Base-by-base conservation (phyloP, 805 yeast species). In the Zygotorulaspora florentina region DNA sequence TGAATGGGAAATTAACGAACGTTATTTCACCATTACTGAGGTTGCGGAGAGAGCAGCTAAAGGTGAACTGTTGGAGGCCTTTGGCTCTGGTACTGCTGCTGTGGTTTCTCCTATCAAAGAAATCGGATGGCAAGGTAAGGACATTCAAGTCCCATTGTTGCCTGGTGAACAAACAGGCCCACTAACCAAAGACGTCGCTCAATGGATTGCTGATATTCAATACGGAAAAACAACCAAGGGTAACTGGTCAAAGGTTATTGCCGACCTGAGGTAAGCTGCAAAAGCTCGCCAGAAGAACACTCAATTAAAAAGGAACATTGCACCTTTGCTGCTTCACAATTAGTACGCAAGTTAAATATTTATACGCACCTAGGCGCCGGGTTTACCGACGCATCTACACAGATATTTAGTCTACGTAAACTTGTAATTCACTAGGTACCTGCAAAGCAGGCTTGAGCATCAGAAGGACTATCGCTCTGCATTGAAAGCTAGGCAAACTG, bases 51-150 rank as follows among this genome's bases (percentile, higher is more conserved):
- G 80, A 57, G 85, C 96, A 39, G 73, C 69, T 41, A 79, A 82
- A 66, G 96, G 96, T 50, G 84, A 86, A 64, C 76, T 91, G 58
- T 78, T 90, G 8, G 99, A 93, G 75, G 95, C 96, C 16, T 91
- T 91, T 61, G 98, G 98, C 57, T 74, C 96, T 16, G 99, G 99
- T 61, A 91, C 99, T 46, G 98, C 99, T 50, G 98, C 97, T 36
- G 81, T 91, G 62, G 98, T 93, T 38, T 81, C 96, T 30, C 98
- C 98, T 57, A 88, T 91, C 63, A 81, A 85, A 68, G 85, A 77
- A 59, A 87, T 91, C 62, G 90, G 89, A 47, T 91, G 81, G 81
- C 73, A 77, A 48, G 95, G 83, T 42, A 66, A 81, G 61, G 77
- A 76, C 50, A 87, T 91, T 56, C 53, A 70, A 4, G 91, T 91